Conservation (phyloP, 805 yeast genomes). For the Yamadazyma nakazawae region DNA sequence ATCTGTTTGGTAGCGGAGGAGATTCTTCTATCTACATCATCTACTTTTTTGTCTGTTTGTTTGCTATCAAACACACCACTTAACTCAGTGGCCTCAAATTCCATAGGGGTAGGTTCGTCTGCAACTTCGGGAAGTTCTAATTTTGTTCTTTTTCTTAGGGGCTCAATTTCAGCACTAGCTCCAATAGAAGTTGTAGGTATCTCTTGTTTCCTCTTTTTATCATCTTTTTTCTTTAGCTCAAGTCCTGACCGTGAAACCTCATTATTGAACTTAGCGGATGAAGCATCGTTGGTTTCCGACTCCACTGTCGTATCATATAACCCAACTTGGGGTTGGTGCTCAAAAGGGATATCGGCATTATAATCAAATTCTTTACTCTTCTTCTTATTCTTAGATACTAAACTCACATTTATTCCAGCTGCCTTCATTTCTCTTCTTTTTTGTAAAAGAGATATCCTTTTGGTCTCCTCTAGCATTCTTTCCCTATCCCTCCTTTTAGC, state of each 20-base stretch:
- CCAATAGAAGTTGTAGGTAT: constrained; percentile 3
- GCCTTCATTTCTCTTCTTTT: constrained; percentile 77
- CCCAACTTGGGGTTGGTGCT: constrained; percentile 65
- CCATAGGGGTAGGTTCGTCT: not conserved
- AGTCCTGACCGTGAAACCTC: constrained; percentile 46
- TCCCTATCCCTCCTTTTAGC: constrained; percentile 90
- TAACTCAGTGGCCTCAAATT: constrained; percentile 22
- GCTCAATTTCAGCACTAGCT: constrained; percentile 5
- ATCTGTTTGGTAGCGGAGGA: constrained; percentile 31
- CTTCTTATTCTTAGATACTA: constrained; percentile 51
- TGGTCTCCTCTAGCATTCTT: constrained; percentile 73
- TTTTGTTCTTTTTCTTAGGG: constrained; percentile 13
- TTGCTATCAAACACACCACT: constrained; percentile 5
- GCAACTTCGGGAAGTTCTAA: constrained; percentile 13
- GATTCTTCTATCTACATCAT: constrained; percentile 33
- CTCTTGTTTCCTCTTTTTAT: constrained; percentile 4
- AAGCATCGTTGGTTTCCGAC: constrained; percentile 33
- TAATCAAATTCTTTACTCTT: constrained; percentile 69
- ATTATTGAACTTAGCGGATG: constrained; percentile 40
- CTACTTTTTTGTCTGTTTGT: constrained; percentile 6
- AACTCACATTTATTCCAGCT: constrained; percentile 61
- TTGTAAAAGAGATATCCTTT: constrained; percentile 70
- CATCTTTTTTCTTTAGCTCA: constrained; percentile 32
- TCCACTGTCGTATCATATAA: constrained; percentile 69
- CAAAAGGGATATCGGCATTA: constrained; percentile 79